Percentiles rank a stretch among this genome's conserved stretches.
Conservation (phyloP, 116 monocot genomes). For the Papilionanthe hybrid region DNA sequence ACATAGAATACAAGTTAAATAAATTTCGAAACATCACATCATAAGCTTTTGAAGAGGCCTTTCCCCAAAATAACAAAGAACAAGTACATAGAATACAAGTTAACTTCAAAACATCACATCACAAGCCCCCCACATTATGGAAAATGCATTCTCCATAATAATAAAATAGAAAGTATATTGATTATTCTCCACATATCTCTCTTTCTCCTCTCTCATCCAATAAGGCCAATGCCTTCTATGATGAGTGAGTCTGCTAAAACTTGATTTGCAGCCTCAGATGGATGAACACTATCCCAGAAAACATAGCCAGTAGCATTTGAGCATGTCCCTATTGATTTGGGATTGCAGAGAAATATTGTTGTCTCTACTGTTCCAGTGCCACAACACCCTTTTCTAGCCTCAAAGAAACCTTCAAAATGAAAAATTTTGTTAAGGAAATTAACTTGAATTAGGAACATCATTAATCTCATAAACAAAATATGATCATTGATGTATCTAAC, state of each 20-base stretch:
- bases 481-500: too few relatives aligned
- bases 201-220: slow-evolving; percentile 24
- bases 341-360: slow-evolving; percentile 61
- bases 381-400: slow-evolving; percentile 76
- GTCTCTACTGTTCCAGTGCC: slow-evolving; percentile 86
- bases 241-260: slow-evolving; percentile 61
- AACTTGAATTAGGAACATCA: too few relatives aligned
- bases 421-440: background rate
- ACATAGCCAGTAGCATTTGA: slow-evolving; percentile 71
- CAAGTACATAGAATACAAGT: slow-evolving; percentile 4
- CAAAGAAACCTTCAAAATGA: slow-evolving; percentile 51
- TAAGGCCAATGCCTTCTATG: slow-evolving; percentile 42
- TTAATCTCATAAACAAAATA: background rate
- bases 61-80: background rate
- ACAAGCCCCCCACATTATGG: background rate
- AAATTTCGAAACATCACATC: background rate
- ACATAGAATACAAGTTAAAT: too few relatives aligned
- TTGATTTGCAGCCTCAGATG: slow-evolving; percentile 71
- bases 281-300: slow-evolving; percentile 89
- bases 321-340: slow-evolving; percentile 72
- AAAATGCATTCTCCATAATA: background rate
- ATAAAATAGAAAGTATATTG: background rate
- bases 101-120: background rate
- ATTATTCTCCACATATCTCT: background rate
- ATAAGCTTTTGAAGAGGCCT: background rate